Percentiles rank a stretch among this genome's conserved stretches.
phyloP scores from a whole-genome alignment of 768 basidiomycete genomes.

The Suillus brevipes region DNA sequence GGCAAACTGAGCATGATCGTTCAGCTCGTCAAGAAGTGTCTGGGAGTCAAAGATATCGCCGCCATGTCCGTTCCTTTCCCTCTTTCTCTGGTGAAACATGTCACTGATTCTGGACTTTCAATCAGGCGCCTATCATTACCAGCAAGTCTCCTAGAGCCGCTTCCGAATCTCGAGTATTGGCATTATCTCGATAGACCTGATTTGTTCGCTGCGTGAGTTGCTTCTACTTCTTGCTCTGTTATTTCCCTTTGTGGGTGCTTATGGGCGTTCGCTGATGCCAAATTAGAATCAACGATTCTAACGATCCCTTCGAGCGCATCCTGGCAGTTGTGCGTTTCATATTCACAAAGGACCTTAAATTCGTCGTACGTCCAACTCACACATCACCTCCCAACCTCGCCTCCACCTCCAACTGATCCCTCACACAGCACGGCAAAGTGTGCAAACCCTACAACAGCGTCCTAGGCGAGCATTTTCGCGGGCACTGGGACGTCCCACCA shows the following conservation, averaged over 20 bases:
- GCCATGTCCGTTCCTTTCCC: slow-evolving; percentile 63
- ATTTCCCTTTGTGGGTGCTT: neutral
- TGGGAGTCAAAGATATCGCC: slow-evolving; percentile 95
- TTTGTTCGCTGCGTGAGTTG: slow-evolving; percentile 82
- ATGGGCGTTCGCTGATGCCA: neutral
- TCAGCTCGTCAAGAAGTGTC: slow-evolving; percentile 84
- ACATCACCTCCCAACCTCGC: neutral
- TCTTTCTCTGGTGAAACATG: neutral
- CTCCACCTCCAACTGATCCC: slow-evolving; percentile 6
- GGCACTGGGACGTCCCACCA: slow-evolving; percentile 82
- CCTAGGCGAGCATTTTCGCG: slow-evolving; percentile 85
- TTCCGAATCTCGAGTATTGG: slow-evolving; percentile 97
- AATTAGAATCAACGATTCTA: slow-evolving; percentile 83
- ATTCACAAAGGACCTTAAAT: slow-evolving; percentile 94
- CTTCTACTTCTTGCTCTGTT: neutral
- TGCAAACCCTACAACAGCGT: slow-evolving; percentile 93
- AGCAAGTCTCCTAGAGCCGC: slow-evolving; percentile 88
- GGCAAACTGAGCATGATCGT: slow-evolving; percentile 94
- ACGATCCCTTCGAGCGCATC: slow-evolving; percentile 94
- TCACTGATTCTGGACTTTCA: slow-evolving; percentile 17
- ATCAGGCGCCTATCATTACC: slow-evolving; percentile 87
- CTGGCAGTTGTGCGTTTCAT: slow-evolving; percentile 86
- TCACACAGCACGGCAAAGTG: slow-evolving; percentile 76
- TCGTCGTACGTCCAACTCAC: slow-evolving; percentile 56
- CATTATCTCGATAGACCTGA: slow-evolving; percentile 91